A percentile compares a stretch with the other conserved stretches of the same genome.
Conservation (phyloP, 495 filamentous ascomycete species). For the Podospora fimiseda region DNA sequence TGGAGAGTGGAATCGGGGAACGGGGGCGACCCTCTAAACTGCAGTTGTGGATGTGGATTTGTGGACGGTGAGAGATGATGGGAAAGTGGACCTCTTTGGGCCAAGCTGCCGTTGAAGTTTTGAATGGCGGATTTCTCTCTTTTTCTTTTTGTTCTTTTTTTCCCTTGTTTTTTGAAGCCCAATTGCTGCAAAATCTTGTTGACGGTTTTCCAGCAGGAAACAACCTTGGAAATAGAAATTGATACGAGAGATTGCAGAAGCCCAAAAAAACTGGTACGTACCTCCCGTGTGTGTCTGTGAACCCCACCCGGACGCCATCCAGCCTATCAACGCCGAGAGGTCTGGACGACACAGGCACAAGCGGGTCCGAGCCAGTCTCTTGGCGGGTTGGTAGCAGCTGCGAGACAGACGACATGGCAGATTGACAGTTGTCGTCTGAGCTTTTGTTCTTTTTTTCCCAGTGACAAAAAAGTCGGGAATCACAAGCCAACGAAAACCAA, state of each 20-base stretch:
- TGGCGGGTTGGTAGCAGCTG: not conserved
- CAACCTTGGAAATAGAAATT: not conserved
- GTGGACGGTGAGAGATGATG: not conserved
- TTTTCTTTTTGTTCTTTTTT: too few species aligned
- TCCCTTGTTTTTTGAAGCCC: too few species aligned
- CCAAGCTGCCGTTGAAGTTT: not conserved
- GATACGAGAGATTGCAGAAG: not conserved
- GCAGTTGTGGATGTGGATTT: not conserved
- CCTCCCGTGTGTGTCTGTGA: not conserved
- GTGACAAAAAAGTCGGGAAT: not conserved
- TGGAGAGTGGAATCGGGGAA: not conserved
- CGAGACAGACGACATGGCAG: not conserved
- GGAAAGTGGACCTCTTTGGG: not conserved
- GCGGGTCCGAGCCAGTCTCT: not conserved
- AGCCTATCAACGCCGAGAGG: not conserved
- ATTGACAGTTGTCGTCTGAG: not conserved
- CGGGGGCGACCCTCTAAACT: not conserved
- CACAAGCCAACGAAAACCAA: not conserved
- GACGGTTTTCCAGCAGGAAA: too few species aligned
- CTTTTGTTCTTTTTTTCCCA: not conserved
- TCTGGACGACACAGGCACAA: not conserved
- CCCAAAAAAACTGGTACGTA: not conserved
- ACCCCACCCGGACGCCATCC: not conserved
- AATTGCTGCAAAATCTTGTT: too few species aligned
- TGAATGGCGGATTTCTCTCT: not conserved